Conservation (phyloP, 208 protist genomes). For the Leishmania amazonensis region DNA sequence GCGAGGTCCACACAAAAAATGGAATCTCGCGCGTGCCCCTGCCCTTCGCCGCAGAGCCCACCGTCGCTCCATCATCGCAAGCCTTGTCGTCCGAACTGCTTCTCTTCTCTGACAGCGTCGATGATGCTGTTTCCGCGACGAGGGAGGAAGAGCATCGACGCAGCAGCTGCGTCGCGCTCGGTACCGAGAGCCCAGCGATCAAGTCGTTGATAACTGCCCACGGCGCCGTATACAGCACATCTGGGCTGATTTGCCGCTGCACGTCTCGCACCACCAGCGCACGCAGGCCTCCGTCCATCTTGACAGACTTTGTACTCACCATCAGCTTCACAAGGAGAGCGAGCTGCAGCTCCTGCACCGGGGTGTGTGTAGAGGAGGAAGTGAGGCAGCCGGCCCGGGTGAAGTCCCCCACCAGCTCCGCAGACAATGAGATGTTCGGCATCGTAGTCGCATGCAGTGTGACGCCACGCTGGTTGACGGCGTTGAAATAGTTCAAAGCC, state of each 20-base stretch:
- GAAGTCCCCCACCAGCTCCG: background rate
- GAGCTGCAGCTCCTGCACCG: slow-evolving; percentile 62
- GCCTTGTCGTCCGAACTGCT: background rate
- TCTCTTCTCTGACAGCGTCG: background rate
- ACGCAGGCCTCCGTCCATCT: slow-evolving; percentile 76
- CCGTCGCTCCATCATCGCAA: background rate
- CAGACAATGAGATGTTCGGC: background rate
- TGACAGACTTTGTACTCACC: slow-evolving; percentile 62
- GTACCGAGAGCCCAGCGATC: slow-evolving; percentile 68
- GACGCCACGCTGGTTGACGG: slow-evolving; percentile 57
- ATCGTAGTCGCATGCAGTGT: slow-evolving; percentile 13
- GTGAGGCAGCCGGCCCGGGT: slow-evolving; percentile 38
- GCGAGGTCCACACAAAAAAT: slow-evolving; percentile 79
- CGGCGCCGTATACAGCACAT: slow-evolving; percentile 39
- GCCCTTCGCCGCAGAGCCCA: slow-evolving; percentile 16
- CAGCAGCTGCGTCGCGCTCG: slow-evolving; percentile 81
- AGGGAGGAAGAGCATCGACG: slow-evolving; percentile 16
- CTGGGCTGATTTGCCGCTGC: slow-evolving; percentile 50
- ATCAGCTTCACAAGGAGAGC: slow-evolving; percentile 80
- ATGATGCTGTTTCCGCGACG: background rate
- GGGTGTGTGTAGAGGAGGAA: background rate
- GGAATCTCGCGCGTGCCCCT: slow-evolving; percentile 37
- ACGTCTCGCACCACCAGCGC: slow-evolving; percentile 73
- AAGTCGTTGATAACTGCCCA: slow-evolving; percentile 87
- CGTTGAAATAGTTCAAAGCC: slow-evolving; percentile 59